Base-by-base conservation (phyloP, 768 basidiomycete species). In the Mycena chlorophos region DNA sequence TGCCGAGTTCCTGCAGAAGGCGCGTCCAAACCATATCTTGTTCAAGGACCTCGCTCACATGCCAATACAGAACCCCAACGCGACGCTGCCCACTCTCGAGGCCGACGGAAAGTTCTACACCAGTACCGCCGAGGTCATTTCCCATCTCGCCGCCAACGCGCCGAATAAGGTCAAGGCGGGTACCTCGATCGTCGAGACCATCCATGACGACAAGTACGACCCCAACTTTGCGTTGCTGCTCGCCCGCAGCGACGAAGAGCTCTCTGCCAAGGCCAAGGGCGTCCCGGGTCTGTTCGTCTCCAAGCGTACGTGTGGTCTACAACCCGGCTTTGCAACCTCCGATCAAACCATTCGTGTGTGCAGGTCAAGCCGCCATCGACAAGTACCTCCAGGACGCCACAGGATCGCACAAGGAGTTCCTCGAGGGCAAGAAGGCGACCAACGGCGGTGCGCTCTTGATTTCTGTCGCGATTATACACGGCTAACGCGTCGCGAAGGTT, bases 221-320 rank as follows among this genome's bases (percentile, higher is more conserved):
- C 81, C 81, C 50, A 85, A 84, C 73, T 78, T 82, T 58, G 71
- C 76, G n/a, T 45, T 77, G 25, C 55, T 78, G 20, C 69, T 75
- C 3, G 65, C 71, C 76, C 71, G 80, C 53, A 74, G 77, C 52
- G 75, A 78, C 17, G 72, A 76, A 25, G 80, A 84, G 63, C 63
- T 81, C 25, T 58, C 69, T n/a, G 71, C 70, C 20, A 73, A 75
- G 50, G 60, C 65, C 3, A 39, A 52, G 4, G 68, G 69, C 16
- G 67, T 79, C 45, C 65, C 71, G 3, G 63, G 63, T 1, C 54
- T 56, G 5, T 81, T 77, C 64, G 58, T 76, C 19, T 52, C 64
- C 30, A 69, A 70, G 29, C 77, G 81, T 82, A 51, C 58, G 78
- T 74, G 19, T 43, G 14, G 27, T 17, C 20, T 13, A 6, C 25